Conservation (phyloP, 164 flowering plant species). For the Sedum album region DNA sequence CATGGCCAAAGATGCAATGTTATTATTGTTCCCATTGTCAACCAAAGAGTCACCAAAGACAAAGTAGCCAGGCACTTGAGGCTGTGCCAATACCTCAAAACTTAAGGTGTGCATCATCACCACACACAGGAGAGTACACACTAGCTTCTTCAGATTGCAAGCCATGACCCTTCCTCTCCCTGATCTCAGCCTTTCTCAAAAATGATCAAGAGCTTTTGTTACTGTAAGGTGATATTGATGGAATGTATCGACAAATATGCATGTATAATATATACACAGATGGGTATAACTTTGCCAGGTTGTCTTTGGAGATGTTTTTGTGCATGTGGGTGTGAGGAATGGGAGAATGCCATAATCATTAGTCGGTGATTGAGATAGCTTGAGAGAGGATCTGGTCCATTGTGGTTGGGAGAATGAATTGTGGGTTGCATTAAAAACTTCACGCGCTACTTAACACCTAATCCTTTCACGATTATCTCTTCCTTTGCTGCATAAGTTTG, state of each 20-base stretch:
- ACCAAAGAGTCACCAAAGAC: conserved; percentile 21
- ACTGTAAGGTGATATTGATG: no score
- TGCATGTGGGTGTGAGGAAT: background rate
- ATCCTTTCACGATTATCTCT: no score
- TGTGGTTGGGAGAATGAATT: background rate
- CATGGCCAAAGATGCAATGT: conserved; percentile 10
- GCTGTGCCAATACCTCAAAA: background rate
- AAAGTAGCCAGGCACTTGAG: conserved; percentile 15
- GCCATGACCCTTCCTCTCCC: no score
- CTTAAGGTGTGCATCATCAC: background rate
- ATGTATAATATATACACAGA: no score
- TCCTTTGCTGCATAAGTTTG: no score
- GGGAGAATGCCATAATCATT: background rate
- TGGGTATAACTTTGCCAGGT: no score
- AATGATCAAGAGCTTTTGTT: background rate
- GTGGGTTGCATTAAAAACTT: background rate
- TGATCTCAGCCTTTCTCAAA: background rate
- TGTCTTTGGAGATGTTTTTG: no score
- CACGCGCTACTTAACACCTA: background rate
- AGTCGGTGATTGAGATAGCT: no score
- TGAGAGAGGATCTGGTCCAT: background rate
- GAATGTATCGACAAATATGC: no score
- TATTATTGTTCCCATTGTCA: conserved; percentile 21
- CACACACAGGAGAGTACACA: background rate
- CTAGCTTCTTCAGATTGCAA: background rate